Base-by-base conservation (phyloP, 176 grass and related monocot genomes). In the Pontederia crassipes region DNA sequence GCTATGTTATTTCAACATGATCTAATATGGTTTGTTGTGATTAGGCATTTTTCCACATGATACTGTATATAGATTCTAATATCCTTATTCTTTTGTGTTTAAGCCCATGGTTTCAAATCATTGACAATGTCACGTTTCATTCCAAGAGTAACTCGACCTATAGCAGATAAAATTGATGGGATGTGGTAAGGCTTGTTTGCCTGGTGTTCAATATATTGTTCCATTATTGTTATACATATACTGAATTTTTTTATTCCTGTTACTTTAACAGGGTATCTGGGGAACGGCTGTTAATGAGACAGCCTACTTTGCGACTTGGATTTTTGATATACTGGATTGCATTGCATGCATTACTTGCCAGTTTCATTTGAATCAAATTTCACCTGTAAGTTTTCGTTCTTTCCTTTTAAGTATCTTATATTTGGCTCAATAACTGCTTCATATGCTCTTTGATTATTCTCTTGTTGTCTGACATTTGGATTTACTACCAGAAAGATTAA, bases 71-170 rank as follows among this genome's bases (percentile, higher is more conserved):
- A 14, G 69, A 58, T 52, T 76, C 55, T 20, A 55, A 48, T 70
- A 74, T 18, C 73, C 61, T 64, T 66, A 17, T 53, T 47, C n/a
- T 82, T 76, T 68, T 54, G 71, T 71, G 57, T 80, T 82, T 59
- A 75, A 97, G 93, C 93, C 2, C 93, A 97, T 79, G 93, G 93
- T 79, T 97, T 97, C 77, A 97, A 91, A 79, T 80, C 93, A 32
- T 77, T 97, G 53, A 91, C 87, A 11, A 88, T 85, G 87, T 97
- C 87, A 9, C 87, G 48, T 45, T 62, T 97, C 66, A 79, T 97
- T 74, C 93, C 87, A 28, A 97, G 89, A 83, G 81, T 84, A 61
- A 85, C 84, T 81, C 81, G 93, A 63, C 87, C 83, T 64, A 75
- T 92, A 78, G 75, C 87, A 47, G 87, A 97, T 56, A 85, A 84